Conservation (phyloP, 192 early-diverging fungal genomes). For the Entomortierella chlamydospora region DNA sequence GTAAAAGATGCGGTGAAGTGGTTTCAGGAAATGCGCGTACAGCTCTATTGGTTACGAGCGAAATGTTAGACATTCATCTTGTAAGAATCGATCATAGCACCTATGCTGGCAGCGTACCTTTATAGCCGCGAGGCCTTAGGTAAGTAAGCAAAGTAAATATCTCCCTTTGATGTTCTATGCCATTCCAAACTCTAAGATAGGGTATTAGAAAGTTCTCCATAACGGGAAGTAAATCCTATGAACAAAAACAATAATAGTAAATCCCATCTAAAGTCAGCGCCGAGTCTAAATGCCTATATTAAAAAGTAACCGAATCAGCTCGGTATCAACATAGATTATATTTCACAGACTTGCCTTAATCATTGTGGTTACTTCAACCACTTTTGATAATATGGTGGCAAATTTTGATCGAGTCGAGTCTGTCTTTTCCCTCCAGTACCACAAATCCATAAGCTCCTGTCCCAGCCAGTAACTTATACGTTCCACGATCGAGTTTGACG, state of each 20-base stretch:
- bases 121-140: conserved; percentile 55
- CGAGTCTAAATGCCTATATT: too few relatives aligned
- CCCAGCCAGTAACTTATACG: conserved; percentile 59
- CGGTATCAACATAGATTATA: neutral
- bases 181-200: conserved; percentile 61
- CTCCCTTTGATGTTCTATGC: conserved; percentile 54
- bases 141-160: conserved; percentile 62
- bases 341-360: conserved; percentile 50
- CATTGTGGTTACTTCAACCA: conserved; percentile 54
- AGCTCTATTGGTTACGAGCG: conserved; percentile 40
- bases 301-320: too few relatives aligned
- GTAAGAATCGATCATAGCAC: too few relatives aligned
- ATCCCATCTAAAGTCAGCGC: too few relatives aligned
- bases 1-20: conserved; percentile 51
- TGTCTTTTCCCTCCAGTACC: conserved; percentile 58
- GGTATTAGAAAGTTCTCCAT: conserved; percentile 60
- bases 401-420: conserved; percentile 31
- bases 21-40: conserved; percentile 47
- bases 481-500: conserved; percentile 36
- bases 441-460: conserved; percentile 61
- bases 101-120: conserved; percentile 47
- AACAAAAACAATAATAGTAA: too few relatives aligned
- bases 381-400: conserved; percentile 45
- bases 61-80: neutral
- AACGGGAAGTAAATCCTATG: conserved; percentile 61